These are phyloP conservation scores for Cryptococcus depauperatus DNA, from an alignment of 1,284 basidiomycete species.

Conservation along the genomic window DNA sequence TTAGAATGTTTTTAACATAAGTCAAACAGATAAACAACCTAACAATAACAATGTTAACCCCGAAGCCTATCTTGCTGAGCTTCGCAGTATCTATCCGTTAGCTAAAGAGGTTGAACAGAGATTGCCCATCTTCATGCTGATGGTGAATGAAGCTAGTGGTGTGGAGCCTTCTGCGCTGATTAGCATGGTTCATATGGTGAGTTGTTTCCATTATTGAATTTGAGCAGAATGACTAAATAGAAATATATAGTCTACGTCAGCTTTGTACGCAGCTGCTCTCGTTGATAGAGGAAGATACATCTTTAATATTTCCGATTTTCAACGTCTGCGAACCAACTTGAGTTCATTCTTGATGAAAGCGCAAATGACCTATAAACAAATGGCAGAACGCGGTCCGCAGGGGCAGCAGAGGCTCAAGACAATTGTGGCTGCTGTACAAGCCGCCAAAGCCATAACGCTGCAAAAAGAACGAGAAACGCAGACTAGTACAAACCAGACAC, in stretches of 20 bases:
- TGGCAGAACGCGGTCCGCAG: conserved; percentile 8
- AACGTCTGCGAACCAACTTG: conserved; percentile 4
- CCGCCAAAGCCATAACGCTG: background rate
- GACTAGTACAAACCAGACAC: background rate
- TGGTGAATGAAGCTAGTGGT: conserved; percentile 7
- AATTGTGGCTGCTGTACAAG: conserved; percentile 4
- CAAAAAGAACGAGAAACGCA: background rate
- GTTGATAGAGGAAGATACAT: conserved; percentile 18
- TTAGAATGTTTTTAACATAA: too few relatives aligned
- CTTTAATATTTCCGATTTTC: conserved; percentile 1
- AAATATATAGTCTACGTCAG: conserved; percentile 19
- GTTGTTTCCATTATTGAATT: background rate
- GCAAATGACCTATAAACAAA: conserved; percentile 4
- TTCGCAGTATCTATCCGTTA: conserved; percentile 4
- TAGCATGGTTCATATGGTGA: background rate
- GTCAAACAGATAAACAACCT: conserved; percentile 7
- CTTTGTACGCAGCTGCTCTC: conserved; percentile 12
- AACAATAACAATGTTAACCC: conserved; percentile 3
- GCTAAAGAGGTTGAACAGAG: conserved; percentile 11
- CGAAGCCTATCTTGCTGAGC: conserved; percentile 7
- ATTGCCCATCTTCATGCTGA: conserved; percentile 13
- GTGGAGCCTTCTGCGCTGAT: background rate
- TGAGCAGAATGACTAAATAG: background rate
- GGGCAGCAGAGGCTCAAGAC: conserved; percentile 3
- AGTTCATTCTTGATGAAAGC: conserved; percentile 10